Evolutionary conservation across 1,139 yeast genomes (phyloP), one percentile per base, ranked within the genome.

Genomic region (Geotrichum aggregatum): DNA sequence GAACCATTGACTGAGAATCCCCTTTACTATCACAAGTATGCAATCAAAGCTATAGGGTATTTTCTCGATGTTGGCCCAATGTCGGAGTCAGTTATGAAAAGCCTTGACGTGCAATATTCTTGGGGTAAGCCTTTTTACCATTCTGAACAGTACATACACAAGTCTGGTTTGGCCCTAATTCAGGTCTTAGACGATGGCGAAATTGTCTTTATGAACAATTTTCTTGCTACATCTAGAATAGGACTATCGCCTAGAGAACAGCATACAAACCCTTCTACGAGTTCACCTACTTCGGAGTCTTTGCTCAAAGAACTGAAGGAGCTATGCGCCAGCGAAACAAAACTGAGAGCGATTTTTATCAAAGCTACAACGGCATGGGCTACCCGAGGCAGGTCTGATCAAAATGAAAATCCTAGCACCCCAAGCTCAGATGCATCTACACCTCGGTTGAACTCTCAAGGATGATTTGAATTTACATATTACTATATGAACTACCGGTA

Each of bases 121-220:
- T 92, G 98, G 98, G 98, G 98, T 1, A 79, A 77, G 55, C 95
- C 96, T 0, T 74, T 75, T 22, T 91, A 87, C 71, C 81, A 83
- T 59, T 85, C 80, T 65, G 88, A 91, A 1, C 98, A 94, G 67
- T 94, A 85, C 63, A 83, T 94, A 52, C 98, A 94, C 67, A 78
- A 76, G 58, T 82, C 95, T 0, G 99, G 98, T 1, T 82, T 87
- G 1, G 87, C 91, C 59, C 80, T 94, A 54, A 95, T 94, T 2
- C 98, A 94, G 67, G 75, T 94, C 45, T 74, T 92, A 57, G 88
- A 82, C 44, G 84, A 83, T 59, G 95, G 96, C 16, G 85, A 82
- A 54, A 77, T 91, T 61, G 83, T 86, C 58, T 71, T 91, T 62
- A 63, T 69, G 49, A 62, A 70, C 8, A 72, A 72, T 55, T 61